Conservation (phyloP, 2,329 filamentous ascomycete species). For the Xylaria sp. region DNA sequence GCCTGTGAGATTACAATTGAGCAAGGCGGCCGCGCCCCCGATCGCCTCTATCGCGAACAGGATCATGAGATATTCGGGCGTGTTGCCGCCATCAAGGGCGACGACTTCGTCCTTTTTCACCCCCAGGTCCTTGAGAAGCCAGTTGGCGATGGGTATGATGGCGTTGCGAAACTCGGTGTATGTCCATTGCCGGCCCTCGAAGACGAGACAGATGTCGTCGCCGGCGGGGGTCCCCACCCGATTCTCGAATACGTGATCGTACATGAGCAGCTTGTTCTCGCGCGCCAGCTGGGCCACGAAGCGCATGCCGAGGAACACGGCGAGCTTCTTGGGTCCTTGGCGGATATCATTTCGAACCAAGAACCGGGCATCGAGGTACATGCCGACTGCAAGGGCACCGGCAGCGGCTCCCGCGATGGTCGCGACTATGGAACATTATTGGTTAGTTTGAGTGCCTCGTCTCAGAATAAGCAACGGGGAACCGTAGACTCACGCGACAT, state of each 20-base stretch:
- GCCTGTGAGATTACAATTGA: constrained; percentile 71
- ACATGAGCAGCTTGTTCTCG: constrained; percentile 34
- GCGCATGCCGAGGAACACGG: neutral
- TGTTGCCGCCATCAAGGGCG: constrained; percentile 69
- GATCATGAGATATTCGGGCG: constrained; percentile 67
- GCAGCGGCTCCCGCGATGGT: constrained; percentile 19
- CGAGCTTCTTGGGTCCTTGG: constrained; percentile 11
- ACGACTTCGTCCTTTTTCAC: constrained; percentile 66
- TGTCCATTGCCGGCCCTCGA: constrained; percentile 64
- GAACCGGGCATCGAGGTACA: constrained; percentile 27
- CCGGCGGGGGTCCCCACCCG: constrained; percentile 31
- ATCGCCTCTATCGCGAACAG: constrained; percentile 70
- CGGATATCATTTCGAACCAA: constrained; percentile 27
- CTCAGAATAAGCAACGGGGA: neutral
- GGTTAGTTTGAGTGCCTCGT: neutral
- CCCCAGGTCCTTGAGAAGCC: constrained; percentile 61
- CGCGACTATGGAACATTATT: constrained; percentile 11
- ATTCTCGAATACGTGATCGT: constrained; percentile 34
- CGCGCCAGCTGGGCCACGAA: constrained; percentile 43
- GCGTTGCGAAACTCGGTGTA: constrained; percentile 60
- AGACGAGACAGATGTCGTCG: constrained; percentile 52
- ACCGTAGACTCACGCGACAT: constrained; percentile 21
- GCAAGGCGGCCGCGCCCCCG: constrained; percentile 69
- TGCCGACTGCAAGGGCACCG: constrained; percentile 21
- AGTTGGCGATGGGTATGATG: constrained; percentile 64